These are phyloP conservation scores for Flammula alnicola DNA, from an alignment of 1,284 basidiomycete genomes.

Conservation along the genomic window DNA sequence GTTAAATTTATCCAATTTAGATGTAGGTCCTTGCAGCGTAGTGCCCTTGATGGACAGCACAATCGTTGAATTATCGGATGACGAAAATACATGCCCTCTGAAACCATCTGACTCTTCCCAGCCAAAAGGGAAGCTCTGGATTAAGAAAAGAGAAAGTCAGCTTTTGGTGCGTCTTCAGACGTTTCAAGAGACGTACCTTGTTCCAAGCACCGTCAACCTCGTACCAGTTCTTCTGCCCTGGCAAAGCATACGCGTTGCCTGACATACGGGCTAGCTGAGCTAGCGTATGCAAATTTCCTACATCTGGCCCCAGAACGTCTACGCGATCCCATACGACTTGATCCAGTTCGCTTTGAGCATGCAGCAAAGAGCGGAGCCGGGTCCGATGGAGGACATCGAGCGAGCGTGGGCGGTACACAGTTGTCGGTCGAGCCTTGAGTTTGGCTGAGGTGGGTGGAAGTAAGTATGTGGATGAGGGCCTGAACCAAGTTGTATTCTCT, in stretches of 20 bases:
- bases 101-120: conserved; percentile 70
- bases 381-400: conserved; percentile 53
- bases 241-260: conserved; percentile 85
- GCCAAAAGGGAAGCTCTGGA: conserved; percentile 77
- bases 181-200: conserved; percentile 42
- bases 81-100: conserved; percentile 83
- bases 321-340: conserved; percentile 61
- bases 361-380: conserved; percentile 52
- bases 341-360: conserved; percentile 47
- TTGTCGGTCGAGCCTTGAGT: conserved; percentile 57
- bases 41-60: conserved; percentile 94
- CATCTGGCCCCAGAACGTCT: conserved; percentile 66
- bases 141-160: not conserved
- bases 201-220: conserved; percentile 81
- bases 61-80: conserved; percentile 82
- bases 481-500: conserved; percentile 13
- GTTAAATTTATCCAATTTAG: conserved; percentile 79
- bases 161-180: not conserved
- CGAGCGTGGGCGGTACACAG: conserved; percentile 66
- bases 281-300: conserved; percentile 83
- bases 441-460: conserved; percentile 15
- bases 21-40: conserved; percentile 59
- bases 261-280: conserved; percentile 89
- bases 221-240: conserved; percentile 79
- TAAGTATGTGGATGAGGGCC: conserved; percentile 16